Percentiles rank a stretch among this genome's conserved stretches.
Conservation (phyloP, 2,329 filamentous ascomycete genomes). For the Decorospora gaudefroyi region DNA sequence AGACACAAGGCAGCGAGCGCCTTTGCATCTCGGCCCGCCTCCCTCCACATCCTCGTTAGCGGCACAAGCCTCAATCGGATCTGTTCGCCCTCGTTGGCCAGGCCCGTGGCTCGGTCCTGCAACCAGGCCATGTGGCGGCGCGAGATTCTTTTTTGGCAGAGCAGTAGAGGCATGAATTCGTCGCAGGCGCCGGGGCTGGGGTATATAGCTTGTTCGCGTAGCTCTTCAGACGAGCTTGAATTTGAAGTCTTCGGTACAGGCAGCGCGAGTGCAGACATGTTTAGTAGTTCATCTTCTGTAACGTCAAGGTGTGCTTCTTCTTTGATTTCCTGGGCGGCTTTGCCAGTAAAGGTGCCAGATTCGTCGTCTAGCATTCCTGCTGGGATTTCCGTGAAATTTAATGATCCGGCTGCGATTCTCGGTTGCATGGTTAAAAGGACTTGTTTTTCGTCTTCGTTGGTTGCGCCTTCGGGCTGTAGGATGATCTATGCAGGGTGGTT, state of each 20-base stretch:
- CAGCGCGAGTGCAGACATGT: conserved; percentile 59
- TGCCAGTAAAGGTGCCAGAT: conserved; percentile 56
- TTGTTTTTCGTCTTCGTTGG: conserved; percentile 46
- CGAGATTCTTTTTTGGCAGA: conserved; percentile 59
- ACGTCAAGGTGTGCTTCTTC: conserved; percentile 63
- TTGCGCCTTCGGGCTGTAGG: conserved; percentile 56
- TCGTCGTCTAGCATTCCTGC: conserved; percentile 64
- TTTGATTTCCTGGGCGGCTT: conserved; percentile 61
- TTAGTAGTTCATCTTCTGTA: conserved; percentile 55
- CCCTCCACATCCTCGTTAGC: conserved; percentile 58
- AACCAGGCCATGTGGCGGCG: conserved; percentile 55
- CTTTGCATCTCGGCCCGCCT: conserved; percentile 61
- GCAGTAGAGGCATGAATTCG: conserved; percentile 62
- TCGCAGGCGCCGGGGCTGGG: conserved; percentile 56
- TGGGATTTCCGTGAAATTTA: conserved; percentile 61
- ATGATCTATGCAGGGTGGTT: conserved; percentile 51
- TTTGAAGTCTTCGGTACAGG: conserved; percentile 15
- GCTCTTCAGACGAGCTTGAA: neutral
- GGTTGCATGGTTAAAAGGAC: conserved; percentile 62
- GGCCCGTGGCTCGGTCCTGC: conserved; percentile 59
- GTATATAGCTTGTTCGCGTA: neutral
- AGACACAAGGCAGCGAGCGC: conserved; percentile 60
- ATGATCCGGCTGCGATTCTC: conserved; percentile 59
- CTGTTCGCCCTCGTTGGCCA: conserved; percentile 61
- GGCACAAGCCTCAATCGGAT: conserved; percentile 62